Percentiles rank a stretch among this genome's conserved stretches.
Conservation (phyloP, 331 rosid species). For the Erythrophleum ivorense region DNA sequence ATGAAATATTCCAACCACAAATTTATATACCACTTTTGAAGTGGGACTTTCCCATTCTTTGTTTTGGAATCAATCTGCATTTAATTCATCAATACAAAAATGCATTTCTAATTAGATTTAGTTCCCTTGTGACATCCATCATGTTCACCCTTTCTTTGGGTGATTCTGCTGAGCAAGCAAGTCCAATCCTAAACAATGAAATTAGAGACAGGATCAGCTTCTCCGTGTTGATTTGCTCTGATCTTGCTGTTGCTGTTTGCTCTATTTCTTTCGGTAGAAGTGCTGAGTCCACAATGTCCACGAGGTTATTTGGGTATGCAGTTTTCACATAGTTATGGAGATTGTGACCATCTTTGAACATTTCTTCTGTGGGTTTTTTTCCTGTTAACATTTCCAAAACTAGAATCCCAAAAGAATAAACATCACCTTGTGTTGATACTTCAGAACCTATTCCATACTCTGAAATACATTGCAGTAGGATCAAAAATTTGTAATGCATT, state of each 20-base stretch:
- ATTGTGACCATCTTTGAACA: conserved; percentile 21
- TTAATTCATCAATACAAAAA: neutral
- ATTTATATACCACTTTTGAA: neutral
- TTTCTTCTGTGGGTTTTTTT: conserved; percentile 15
- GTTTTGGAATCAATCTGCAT: neutral
- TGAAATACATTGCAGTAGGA: neutral
- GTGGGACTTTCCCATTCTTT: too few species aligned
- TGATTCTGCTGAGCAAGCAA: conserved; percentile 9
- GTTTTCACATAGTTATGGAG: conserved; percentile 12
- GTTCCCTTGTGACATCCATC: conserved; percentile 4
- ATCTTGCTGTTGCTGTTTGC: neutral
- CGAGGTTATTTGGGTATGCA: conserved; percentile 11
- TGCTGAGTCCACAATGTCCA: neutral
- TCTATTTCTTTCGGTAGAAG: neutral
- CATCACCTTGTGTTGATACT: conserved; percentile 1
- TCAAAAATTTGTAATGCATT: neutral
- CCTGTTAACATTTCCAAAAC: conserved; percentile 4
- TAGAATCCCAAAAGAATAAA: conserved; percentile 21
- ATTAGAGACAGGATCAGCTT: neutral
- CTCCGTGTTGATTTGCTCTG: neutral
- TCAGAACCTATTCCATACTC: conserved; percentile 10
- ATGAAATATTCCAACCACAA: neutral
- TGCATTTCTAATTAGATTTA: neutral
- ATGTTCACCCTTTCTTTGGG: conserved; percentile 1
- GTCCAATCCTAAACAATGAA: conserved; percentile 6